A percentile compares a stretch with the other conserved stretches of the same genome.
These are phyloP conservation scores for Monosporascus sp. DNA, from an alignment of 2,329 filamentous ascomycete species.

Conservation along the genomic window DNA sequence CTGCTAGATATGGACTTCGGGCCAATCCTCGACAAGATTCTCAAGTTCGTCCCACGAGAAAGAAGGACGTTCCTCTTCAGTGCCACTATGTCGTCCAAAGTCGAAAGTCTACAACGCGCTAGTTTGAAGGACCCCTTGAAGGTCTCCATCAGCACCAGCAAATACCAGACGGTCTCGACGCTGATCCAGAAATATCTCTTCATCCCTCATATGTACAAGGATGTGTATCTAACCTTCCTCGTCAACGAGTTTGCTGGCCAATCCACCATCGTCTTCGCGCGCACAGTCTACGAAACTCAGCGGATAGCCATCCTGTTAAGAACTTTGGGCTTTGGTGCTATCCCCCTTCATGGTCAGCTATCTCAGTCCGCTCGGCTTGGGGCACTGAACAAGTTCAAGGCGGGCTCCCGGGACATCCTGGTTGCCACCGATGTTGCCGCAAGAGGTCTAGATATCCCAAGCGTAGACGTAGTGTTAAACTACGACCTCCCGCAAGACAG, in stretches of 20 bases:
- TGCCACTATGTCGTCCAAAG: slow-evolving; percentile 89
- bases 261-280: slow-evolving; percentile 81
- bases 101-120: slow-evolving; percentile 87
- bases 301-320: slow-evolving; percentile 78
- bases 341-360: slow-evolving; percentile 84
- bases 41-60: slow-evolving; percentile 79
- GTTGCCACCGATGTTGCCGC: slow-evolving; percentile 93
- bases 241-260: slow-evolving; percentile 85
- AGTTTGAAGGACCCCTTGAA: slow-evolving; percentile 79
- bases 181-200: slow-evolving; percentile 84
- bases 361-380: slow-evolving; percentile 82
- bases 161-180: slow-evolving; percentile 88
- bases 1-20: slow-evolving; percentile 93
- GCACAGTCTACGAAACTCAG: slow-evolving; percentile 88
- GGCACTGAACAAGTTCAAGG: slow-evolving; percentile 84
- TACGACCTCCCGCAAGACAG: slow-evolving; percentile 78
- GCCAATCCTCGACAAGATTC: slow-evolving; percentile 84
- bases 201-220: slow-evolving; percentile 81
- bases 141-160: slow-evolving; percentile 74
- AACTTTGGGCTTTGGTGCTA: slow-evolving; percentile 79
- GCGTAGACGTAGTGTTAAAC: slow-evolving; percentile 84
- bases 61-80: slow-evolving; percentile 84
- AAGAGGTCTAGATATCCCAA: slow-evolving; percentile 85
- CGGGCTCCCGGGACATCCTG: slow-evolving; percentile 75
- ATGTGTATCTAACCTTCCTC: slow-evolving; percentile 81